Evolutionary conservation across 2,329 filamentous ascomycete species (phyloP).

Genomic region (Ophiostoma ulmi): DNA sequence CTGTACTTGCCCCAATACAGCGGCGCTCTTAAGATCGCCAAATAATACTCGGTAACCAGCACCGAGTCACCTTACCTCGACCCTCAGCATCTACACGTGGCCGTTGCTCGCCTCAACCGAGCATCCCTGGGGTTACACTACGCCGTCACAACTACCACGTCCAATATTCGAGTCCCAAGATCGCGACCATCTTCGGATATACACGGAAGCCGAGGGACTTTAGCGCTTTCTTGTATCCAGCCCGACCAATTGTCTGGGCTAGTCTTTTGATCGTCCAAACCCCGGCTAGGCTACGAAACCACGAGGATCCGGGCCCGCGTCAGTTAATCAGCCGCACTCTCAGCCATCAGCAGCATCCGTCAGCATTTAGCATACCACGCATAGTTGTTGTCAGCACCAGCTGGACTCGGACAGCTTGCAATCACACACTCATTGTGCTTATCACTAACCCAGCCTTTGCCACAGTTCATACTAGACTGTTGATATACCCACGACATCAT

Average conservation of each 20-base stretch:
- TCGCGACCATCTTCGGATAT: neutral
- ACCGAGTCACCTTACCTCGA: neutral
- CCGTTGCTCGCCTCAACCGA: neutral
- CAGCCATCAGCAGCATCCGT: neutral
- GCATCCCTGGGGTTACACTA: neutral
- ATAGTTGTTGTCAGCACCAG: neutral
- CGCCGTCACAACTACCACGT: neutral
- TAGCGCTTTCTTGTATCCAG: neutral
- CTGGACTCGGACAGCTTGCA: neutral
- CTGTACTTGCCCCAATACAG: neutral
- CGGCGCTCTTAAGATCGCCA: neutral
- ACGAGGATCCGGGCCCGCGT: neutral
- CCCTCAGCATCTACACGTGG: neutral
- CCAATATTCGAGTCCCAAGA: too few relatives aligned
- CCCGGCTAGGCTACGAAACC: neutral
- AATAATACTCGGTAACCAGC: neutral
- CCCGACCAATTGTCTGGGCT: neutral
- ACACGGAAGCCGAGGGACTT: neutral
- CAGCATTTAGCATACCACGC: neutral
- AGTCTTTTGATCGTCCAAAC: neutral
- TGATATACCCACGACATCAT: slow-evolving; percentile 23
- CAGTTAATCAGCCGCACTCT: neutral
- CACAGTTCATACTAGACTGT: slow-evolving; percentile 21
- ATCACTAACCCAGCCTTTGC: neutral
- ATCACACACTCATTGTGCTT: too few relatives aligned